Percentiles rank a stretch among this genome's conserved stretches.
phyloP scores from a whole-genome alignment of 2,329 filamentous ascomycete genomes.

The Albophoma yamanashiensis region DNA sequence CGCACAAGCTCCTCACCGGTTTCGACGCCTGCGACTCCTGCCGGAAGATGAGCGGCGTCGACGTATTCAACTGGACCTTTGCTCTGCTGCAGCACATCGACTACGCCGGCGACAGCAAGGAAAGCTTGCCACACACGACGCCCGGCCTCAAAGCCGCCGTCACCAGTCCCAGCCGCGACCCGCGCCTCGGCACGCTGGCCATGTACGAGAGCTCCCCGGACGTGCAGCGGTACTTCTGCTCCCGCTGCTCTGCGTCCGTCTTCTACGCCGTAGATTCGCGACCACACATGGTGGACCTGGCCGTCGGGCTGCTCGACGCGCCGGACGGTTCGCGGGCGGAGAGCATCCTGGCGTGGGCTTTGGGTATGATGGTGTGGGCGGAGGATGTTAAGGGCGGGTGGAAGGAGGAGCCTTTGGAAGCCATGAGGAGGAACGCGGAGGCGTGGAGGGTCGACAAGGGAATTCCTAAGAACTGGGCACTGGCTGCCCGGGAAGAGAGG shows the following conservation, averaged over 20 bases:
- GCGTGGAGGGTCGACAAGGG: slow-evolving; percentile 8
- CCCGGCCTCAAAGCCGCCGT: slow-evolving; percentile 23
- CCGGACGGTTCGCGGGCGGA: slow-evolving; percentile 35
- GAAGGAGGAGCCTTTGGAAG: slow-evolving; percentile 6
- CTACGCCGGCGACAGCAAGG: slow-evolving; percentile 4
- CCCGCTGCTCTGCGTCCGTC: slow-evolving; percentile 31
- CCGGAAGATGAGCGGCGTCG: slow-evolving; percentile 26
- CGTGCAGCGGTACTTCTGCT: slow-evolving; percentile 36
- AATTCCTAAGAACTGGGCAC: slow-evolving; percentile 5
- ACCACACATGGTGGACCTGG: slow-evolving; percentile 29
- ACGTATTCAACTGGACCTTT: slow-evolving; percentile 36
- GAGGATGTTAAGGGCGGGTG: slow-evolving; percentile 8
- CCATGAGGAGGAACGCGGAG: slow-evolving; percentile 9
- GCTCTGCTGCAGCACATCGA: slow-evolving; percentile 25
- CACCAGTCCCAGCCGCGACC: slow-evolving; percentile 15
- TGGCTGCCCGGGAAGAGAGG: slow-evolving; percentile 1
- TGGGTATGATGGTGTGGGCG: slow-evolving; percentile 13
- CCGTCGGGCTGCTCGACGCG: slow-evolving; percentile 31
- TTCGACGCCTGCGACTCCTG: slow-evolving; percentile 39
- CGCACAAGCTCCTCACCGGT: slow-evolving; percentile 24
- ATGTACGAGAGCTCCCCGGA: slow-evolving; percentile 28
- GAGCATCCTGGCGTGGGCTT: slow-evolving; percentile 28
- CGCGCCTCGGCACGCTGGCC: slow-evolving; percentile 29
- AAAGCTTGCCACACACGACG: slow-evolving; percentile 9
- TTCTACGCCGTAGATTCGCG: slow-evolving; percentile 32